Evolutionary conservation across 768 basidiomycete genomes (phyloP), one percentile per base, ranked within the genome.

Genomic region (Saitozyma podzolica): DNA sequence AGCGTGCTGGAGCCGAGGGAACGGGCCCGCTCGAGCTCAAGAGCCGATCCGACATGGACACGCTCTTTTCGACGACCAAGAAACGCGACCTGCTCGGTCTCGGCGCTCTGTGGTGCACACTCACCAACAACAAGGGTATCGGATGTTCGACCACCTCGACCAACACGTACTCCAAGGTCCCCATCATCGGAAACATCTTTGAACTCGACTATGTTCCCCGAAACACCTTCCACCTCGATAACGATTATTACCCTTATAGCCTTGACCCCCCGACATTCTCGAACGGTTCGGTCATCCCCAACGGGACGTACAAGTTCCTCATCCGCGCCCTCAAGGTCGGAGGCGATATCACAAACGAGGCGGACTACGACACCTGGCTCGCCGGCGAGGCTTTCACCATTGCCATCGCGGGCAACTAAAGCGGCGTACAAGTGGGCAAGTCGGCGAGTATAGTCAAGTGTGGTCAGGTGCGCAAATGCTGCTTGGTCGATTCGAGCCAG

Each of bases 181-280:
- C 73, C 72, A 83, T 83, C 43, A 17, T 87, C 17, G 86, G 86
- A 13, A 76, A 83, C 16, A 67, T 88, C 6, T 80, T 78, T 40
- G 83, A 85, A 59, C 68, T 81, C 11, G 81, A 83, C 59, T 86
- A 82, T 72, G 67, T 83, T 47, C 74, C 83, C 10, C 81, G 87
- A 47, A 84, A 47, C 50, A 59, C 55, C 40, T 50, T 55, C n/a
- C 48, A 67, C 51, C 56, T 54, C 29, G 78, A 74, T 55, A 60
- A 63, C 51, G 68, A 70, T 56, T 79, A 78, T 66, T 75, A 72
- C 61, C 71, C 71, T 14, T 66, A 79, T 16, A 62, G 70, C 7
- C 66, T 80, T 41, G 59, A 63, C 19, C 59, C 66, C 0, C 62
- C 70, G 1, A 48, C 17, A 10, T 82, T 81, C 61, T 72, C 78